Percentiles rank a stretch among this genome's conserved stretches.
These are phyloP conservation scores for Pholiota adiposa DNA, from an alignment of 1,284 basidiomycete genomes.

Conservation along the genomic window DNA sequence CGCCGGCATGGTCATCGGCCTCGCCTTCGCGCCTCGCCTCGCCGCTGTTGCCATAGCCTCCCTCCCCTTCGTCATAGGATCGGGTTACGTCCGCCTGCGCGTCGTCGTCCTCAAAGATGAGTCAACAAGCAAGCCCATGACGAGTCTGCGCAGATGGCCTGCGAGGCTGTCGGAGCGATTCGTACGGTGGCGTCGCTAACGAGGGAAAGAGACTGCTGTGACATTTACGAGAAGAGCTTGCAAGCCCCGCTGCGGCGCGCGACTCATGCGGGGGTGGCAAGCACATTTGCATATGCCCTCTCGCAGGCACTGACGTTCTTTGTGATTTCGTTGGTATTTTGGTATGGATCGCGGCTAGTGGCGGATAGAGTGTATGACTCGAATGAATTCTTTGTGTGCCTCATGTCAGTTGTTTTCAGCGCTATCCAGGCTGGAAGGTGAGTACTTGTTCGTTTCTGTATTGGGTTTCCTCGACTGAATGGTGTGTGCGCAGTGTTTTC, in stretches of 20 bases:
- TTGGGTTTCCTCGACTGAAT: not conserved
- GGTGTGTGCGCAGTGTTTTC: slow-evolving; percentile 70
- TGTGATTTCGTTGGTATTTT: slow-evolving; percentile 88
- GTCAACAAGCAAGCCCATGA: slow-evolving; percentile 87
- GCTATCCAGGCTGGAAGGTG: not conserved
- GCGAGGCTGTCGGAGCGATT: slow-evolving; percentile 91
- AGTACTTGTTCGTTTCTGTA: slow-evolving; percentile 29
- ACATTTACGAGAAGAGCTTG: slow-evolving; percentile 75
- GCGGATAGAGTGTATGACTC: slow-evolving; percentile 54
- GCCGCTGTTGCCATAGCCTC: slow-evolving; percentile 69
- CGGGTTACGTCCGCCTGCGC: slow-evolving; percentile 36
- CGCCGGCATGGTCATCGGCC: slow-evolving; percentile 76
- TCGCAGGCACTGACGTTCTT: slow-evolving; percentile 85
- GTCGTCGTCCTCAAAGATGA: slow-evolving; percentile 86
- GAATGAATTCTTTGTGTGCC: slow-evolving; percentile 81
- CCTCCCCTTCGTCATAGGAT: not conserved
- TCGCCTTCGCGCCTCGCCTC: slow-evolving; percentile 82
- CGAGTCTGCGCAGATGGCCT: slow-evolving; percentile 85
- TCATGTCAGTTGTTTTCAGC: slow-evolving; percentile 50
- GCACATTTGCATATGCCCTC: slow-evolving; percentile 77
- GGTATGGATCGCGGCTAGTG: slow-evolving; percentile 80
- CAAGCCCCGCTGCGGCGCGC: slow-evolving; percentile 73
- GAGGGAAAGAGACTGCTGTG: slow-evolving; percentile 78
- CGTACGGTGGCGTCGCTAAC: slow-evolving; percentile 93
- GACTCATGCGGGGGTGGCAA: slow-evolving; percentile 70